A percentile compares a stretch with the other conserved stretches of the same genome.
Conservation (phyloP, 441 rosid species). For the Populus hybrid region DNA sequence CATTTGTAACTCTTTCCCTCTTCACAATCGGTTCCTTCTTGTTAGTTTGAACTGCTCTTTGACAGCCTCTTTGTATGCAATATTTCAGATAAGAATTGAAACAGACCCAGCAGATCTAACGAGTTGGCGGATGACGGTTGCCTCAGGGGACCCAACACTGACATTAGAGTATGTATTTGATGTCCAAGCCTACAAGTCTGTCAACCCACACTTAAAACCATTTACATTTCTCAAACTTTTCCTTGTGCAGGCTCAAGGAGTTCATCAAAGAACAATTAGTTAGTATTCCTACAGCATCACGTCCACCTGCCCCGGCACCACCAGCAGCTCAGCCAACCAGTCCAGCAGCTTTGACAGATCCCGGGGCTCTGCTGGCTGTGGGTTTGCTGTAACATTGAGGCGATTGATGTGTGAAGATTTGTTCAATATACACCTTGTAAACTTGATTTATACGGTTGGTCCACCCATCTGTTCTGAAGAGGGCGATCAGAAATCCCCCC, state of each 20-base stretch:
- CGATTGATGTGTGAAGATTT: slow-evolving; percentile 32
- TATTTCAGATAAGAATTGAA: too few species aligned
- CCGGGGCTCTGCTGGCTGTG: slow-evolving; percentile 87
- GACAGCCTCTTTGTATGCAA: slow-evolving; percentile 11
- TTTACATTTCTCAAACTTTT: slow-evolving; percentile 14
- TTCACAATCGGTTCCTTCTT: background rate
- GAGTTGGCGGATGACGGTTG: too few species aligned
- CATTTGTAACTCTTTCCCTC: background rate
- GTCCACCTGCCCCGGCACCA: slow-evolving; percentile 36
- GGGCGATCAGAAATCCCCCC: slow-evolving; percentile 27
- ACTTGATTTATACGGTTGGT: slow-evolving; percentile 42
- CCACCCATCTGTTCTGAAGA: slow-evolving; percentile 34
- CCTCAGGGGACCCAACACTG: too few species aligned
- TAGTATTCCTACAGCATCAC: slow-evolving; percentile 53
- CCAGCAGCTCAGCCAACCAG: slow-evolving; percentile 43
- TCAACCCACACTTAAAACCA: background rate
- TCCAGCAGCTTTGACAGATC: slow-evolving; percentile 59
- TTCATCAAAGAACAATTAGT: slow-evolving; percentile 85
- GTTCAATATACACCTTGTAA: slow-evolving; percentile 41
- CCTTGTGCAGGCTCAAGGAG: slow-evolving; percentile 79
- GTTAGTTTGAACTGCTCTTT: slow-evolving; percentile 10
- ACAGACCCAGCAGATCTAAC: too few species aligned
- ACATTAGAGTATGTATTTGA: slow-evolving; percentile 51
- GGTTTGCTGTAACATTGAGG: slow-evolving; percentile 51
- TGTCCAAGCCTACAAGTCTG: background rate